Conservation (phyloP, 2,329 filamentous ascomycete genomes). For the Colletotrichum sp. region DNA sequence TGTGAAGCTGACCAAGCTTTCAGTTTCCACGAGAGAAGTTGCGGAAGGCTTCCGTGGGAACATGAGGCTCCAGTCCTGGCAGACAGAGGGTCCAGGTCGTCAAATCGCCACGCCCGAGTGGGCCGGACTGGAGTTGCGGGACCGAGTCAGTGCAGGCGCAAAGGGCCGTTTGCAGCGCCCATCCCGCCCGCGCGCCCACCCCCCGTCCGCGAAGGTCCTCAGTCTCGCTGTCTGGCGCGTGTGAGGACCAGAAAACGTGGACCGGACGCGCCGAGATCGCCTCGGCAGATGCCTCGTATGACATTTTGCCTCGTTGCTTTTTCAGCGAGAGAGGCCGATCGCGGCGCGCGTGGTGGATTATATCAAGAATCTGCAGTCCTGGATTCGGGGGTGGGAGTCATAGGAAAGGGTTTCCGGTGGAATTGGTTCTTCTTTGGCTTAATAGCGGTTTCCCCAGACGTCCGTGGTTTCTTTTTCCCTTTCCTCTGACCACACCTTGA, state of each 20-base stretch:
- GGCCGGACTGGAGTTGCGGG: constrained; percentile 7
- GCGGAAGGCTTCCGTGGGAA: constrained; percentile 7
- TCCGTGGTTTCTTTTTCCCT: not conserved
- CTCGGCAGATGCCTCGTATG: constrained; percentile 12
- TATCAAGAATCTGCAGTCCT: constrained; percentile 7
- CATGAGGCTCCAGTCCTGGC: constrained; percentile 6
- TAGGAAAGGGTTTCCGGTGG: not conserved
- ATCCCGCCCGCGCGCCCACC: not conserved
- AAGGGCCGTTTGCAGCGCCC: not conserved
- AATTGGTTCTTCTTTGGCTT: not conserved
- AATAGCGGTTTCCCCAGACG: not conserved
- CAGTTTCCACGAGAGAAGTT: not conserved
- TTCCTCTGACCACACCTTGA: not conserved
- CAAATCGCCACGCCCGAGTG: constrained; percentile 15
- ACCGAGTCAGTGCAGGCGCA: constrained; percentile 8
- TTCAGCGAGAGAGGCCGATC: constrained; percentile 12
- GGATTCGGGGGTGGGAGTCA: not conserved
- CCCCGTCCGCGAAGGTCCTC: not conserved
- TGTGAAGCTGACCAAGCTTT: not conserved
- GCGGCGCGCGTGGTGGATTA: constrained; percentile 14
- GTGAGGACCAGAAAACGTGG: not conserved
- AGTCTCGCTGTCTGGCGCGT: not conserved
- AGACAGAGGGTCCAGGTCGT: constrained; percentile 1
- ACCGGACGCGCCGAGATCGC: constrained; percentile 18
- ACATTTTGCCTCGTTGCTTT: constrained; percentile 6